Base-by-base conservation (phyloP, 2,329 filamentous ascomycete species). In the Cercospora nicotianae region DNA sequence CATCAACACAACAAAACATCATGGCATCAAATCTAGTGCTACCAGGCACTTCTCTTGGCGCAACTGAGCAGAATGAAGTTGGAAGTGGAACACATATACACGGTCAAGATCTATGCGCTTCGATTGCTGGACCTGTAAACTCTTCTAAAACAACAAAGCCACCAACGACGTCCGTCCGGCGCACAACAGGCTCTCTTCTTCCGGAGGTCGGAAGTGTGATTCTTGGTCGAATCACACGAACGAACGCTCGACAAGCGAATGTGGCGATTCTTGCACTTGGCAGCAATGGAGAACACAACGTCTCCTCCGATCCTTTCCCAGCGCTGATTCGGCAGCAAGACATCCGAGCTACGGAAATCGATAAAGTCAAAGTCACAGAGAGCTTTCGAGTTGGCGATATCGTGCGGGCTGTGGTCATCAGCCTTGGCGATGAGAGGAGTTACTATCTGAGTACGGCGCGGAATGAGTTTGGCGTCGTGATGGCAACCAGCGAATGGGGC, bases 401-500 rank as follows among this genome's bases (percentile, higher is more conserved):
- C 72, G 92, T 99, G 62, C 84, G 92, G 61, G 95, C 93, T 4
- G 87, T 90, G 65, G 93, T 99, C 76, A 90, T 93, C 75, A 81
- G 87, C 83, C 81, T 98, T 13, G 95, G 95, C 42, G 95, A 99
- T 78, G 94, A 98, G 81, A 89, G 91, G 61, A 96, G 92, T 75
- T 99, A 98, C 79, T 99, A 97, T 79, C 86, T 96, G n/a, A 91
- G 90, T 28, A 99, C 95, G 1, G 93, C 93, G 30, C 88, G 88
- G 73, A 98, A 99, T 80, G 91, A 96, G 78, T 84, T 96, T 48
- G 95, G 95, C 2, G 94, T 98, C 67, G 91, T 99, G 45, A 92
- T 98, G 89, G 95, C 94, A 9, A 90, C 87, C 73, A 96, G 93
- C 77, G 93, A 96, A 78, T 87, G 87, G 2, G 94, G 94, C 1